Percentiles rank a stretch among this genome's conserved stretches.
These are phyloP conservation scores for Pleurotus salmoneostramineus DNA, from an alignment of 768 basidiomycete genomes.

Conservation along the genomic window DNA sequence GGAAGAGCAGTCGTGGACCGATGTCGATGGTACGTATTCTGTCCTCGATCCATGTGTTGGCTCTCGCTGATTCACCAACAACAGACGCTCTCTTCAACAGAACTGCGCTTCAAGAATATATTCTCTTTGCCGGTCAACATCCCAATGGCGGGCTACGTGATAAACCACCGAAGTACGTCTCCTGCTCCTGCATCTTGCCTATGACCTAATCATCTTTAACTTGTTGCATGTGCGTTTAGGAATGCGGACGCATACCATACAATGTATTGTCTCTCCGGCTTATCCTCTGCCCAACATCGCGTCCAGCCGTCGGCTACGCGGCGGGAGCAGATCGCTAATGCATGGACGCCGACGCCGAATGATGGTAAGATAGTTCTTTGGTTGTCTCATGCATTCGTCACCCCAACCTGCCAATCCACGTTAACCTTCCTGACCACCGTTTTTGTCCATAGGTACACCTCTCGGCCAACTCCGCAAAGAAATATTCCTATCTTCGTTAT, in stretches of 20 bases:
- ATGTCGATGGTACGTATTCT: constrained; percentile 55
- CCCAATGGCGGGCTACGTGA: constrained; percentile 86
- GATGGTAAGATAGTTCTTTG: neutral
- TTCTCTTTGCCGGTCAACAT: constrained; percentile 83
- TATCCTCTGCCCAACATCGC: constrained; percentile 85
- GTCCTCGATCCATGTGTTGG: neutral
- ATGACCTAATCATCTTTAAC: neutral
- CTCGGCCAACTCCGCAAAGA: constrained; percentile 18
- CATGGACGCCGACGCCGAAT: constrained; percentile 30
- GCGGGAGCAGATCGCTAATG: constrained; percentile 24
- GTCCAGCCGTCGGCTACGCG: constrained; percentile 45
- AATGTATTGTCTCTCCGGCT: constrained; percentile 85
- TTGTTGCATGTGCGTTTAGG: constrained; percentile 31
- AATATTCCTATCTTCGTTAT: constrained; percentile 51
- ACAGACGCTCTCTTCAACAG: constrained; percentile 52
- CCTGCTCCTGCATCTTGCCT: constrained; percentile 14
- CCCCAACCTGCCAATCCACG: neutral
- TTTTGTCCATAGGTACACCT: constrained; percentile 26
- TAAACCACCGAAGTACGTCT: constrained; percentile 84
- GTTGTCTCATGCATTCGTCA: neutral
- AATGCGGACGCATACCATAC: constrained; percentile 95
- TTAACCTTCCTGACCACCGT: constrained; percentile 12
- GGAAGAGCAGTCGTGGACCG: constrained; percentile 49
- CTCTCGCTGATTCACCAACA: neutral
- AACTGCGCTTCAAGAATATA: constrained; percentile 79